Evolutionary conservation across 1,284 basidiomycete genomes (phyloP), one percentile per base, ranked within the genome.

Genomic region (Cutaneotrichosporon mucoides): DNA sequence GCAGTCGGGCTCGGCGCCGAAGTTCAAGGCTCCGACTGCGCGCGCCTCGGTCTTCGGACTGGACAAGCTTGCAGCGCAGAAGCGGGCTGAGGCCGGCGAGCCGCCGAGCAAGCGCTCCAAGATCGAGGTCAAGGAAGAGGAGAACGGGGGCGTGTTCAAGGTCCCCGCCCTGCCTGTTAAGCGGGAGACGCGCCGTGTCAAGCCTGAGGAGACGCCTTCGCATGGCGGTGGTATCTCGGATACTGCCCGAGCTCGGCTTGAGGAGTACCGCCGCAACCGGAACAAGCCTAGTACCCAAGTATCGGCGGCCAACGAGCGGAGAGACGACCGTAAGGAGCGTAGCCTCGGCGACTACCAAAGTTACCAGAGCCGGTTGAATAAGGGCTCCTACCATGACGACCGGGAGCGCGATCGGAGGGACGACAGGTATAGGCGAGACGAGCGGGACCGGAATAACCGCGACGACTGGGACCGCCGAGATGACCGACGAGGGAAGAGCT

Each of bases 151-250:
- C 47, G 86, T 87, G 35, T 95, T 95, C 81, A 96, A 95, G 83
- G 91, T 94, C 6, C 92, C 92, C 1, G 82, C 76, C 36, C 70
- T 93, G 9, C 82, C 56, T 77, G 82, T 77, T 13, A 82, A 85
- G 47, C 76, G 80, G 11, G 80, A 79, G 42, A 84, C 88, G 67
- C 75, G 83, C 2, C 84, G 93, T 10, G 86, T 89, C 61, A 81
- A 88, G 66, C 89, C 86, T 0, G 88, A 89, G 66, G 92, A 95
- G 66, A 97, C 93, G 0, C 93, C 93, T 0, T 94, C 92, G n/a
- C 90, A 94, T 73, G 88, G 90, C 1, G 88, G 90, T 50, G 94
- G 93, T 10, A 79, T 97, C 36, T 89, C 89, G 0, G 88, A 91
- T 34, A 78, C 81, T 1, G 91, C 88, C 8, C 81, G 86, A 34